Evolutionary conservation across 1,284 basidiomycete species (phyloP), one percentile per base, ranked within the genome.

Genomic region (Bjerkandera adusta): DNA sequence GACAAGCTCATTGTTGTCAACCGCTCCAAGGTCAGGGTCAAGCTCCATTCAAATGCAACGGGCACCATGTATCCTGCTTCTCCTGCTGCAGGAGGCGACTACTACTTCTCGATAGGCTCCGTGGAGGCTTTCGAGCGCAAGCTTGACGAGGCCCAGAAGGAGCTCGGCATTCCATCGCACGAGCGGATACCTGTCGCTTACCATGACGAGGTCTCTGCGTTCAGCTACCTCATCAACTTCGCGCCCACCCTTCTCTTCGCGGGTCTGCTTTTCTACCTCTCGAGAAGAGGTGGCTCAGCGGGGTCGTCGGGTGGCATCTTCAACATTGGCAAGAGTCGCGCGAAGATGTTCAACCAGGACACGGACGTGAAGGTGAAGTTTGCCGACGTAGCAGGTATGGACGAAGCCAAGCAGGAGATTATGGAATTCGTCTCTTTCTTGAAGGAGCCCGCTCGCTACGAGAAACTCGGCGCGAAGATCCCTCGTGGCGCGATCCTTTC

Each of bases 391-490:
- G 96, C 96, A 22, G 96, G 96, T 36, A 98, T 98, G 95, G 96
- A 99, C 71, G 96, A 99, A 70, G 96, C 95, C 45, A 99, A 99
- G 76, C 91, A 96, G 73, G 96, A 99, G 73, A 97, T 99, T 59
- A 97, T 98, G 92, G 96, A 99, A 68, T 99, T 99, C 63, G 97
- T 99, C 66, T 96, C 95, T 61, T 99, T 99, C 76, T 77, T 99
- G 64, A 98, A 98, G 75, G 91, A 98, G 57, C 96, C 96, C 5
- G 72, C 83, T 36, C 89, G 89, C 66, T 99, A 98, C 70, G 92
- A 98, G 71, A 91, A 87, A 62, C 81, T 99, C 30, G 96, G 97
- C 52, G 97, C 96, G 53, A 99, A 98, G 76, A 99, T 99, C 54
- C 97, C 97, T 47, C 90, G 96, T 43, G 97, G 96, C 51, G 97